Conservation (phyloP, 2,329 filamentous ascomycete species). For the Calonectria leucothoes region DNA sequence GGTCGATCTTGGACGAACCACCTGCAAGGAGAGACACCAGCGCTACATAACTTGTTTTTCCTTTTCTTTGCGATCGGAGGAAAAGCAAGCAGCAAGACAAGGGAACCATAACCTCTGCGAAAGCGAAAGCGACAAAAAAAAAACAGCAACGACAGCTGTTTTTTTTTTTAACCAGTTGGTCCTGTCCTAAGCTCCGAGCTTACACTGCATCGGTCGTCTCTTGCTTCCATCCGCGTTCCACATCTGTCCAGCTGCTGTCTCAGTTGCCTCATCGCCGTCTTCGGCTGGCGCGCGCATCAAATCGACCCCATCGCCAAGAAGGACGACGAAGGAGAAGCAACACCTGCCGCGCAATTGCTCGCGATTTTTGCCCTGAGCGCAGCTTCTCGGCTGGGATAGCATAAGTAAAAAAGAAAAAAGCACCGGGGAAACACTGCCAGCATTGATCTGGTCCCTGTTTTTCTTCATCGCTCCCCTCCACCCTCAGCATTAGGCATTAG, state of each 20-base stretch:
- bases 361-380: neutral
- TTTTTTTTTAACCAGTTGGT: neutral
- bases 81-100: neutral
- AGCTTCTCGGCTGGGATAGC: neutral
- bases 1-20: constrained; percentile 13
- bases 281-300: constrained; percentile 4
- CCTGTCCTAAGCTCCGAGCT: neutral
- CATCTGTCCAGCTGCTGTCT: neutral
- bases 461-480: constrained; percentile 1
- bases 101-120: neutral
- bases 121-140: neutral
- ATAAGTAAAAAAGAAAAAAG: neutral
- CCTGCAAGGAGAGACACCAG: constrained; percentile 12
- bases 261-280: constrained; percentile 12
- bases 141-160: neutral
- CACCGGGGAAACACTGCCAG: neutral
- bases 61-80: neutral
- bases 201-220: neutral
- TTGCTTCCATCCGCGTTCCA: neutral
- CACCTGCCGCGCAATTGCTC: neutral
- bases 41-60: neutral
- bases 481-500: no score
- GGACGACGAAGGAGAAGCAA: neutral
- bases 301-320: neutral
- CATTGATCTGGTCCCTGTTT: neutral